Percentiles rank a stretch among this genome's conserved stretches.
These are phyloP conservation scores for Calonectria ilicicola DNA, from an alignment of 2,329 filamentous ascomycete genomes.

Conservation along the genomic window DNA sequence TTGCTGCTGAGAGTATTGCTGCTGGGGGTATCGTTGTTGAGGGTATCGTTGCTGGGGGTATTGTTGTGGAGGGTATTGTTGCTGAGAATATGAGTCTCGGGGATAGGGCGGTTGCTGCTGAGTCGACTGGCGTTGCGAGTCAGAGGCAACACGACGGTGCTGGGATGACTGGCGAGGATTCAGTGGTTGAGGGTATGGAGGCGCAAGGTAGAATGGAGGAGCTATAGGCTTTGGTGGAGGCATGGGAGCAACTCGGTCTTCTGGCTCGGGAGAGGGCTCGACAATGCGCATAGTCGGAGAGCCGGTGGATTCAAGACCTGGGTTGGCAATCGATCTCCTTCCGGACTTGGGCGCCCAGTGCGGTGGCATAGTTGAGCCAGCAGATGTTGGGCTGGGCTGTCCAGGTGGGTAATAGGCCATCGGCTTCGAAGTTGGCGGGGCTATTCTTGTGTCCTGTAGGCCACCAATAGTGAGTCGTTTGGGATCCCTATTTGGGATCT, in stretches of 20 bases:
- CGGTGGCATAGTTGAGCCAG: constrained; percentile 30
- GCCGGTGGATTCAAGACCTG: constrained; percentile 37
- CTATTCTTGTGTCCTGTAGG: constrained; percentile 14
- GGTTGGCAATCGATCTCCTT: constrained; percentile 32
- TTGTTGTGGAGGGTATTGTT: constrained; percentile 31
- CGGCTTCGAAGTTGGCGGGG: constrained; percentile 49
- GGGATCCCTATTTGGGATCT: constrained; percentile 42
- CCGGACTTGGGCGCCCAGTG: constrained; percentile 2
- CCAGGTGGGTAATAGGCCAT: constrained; percentile 50
- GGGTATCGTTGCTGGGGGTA: constrained; percentile 31
- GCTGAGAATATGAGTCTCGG: constrained; percentile 9
- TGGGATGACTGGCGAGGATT: constrained; percentile 28
- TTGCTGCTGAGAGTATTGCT: constrained; percentile 19
- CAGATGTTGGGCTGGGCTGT: constrained; percentile 58
- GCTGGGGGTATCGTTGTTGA: constrained; percentile 32
- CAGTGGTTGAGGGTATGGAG: constrained; percentile 40
- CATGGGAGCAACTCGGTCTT: constrained; percentile 5
- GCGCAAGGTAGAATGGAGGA: constrained; percentile 38
- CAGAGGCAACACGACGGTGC: constrained; percentile 30
- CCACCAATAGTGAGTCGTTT: constrained; percentile 32
- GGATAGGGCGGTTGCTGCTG: constrained; percentile 10
- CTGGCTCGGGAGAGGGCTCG: constrained; percentile 44
- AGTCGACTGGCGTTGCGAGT: constrained; percentile 20
- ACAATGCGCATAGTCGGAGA: constrained; percentile 54
- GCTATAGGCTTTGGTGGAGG: constrained; percentile 23